These are phyloP conservation scores for Cucurbitaria berberidis DNA, from an alignment of 2,329 filamentous ascomycete genomes.

Conservation along the genomic window DNA sequence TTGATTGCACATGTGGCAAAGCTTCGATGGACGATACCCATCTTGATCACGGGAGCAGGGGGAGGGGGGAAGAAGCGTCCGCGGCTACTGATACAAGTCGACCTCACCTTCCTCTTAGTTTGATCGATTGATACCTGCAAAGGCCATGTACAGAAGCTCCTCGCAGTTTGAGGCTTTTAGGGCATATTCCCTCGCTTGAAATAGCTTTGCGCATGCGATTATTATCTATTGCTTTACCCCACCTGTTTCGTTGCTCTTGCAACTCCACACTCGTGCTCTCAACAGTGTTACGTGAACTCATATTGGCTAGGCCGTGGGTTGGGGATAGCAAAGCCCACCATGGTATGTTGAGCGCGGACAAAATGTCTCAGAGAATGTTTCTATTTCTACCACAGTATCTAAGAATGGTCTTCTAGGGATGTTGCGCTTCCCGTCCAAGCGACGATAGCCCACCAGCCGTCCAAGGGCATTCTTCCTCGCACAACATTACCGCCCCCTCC, in stretches of 20 bases:
- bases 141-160: constrained; percentile 1
- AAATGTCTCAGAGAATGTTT: neutral
- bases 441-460: constrained; percentile 8
- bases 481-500: constrained; percentile 37
- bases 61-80: constrained; percentile 5
- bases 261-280: constrained; percentile 3
- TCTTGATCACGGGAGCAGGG: constrained; percentile 7
- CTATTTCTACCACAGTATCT: constrained; percentile 1
- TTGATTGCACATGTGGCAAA: constrained; percentile 13
- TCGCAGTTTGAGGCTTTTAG: constrained; percentile 2
- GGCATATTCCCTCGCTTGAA: neutral
- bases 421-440: constrained; percentile 26
- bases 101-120: constrained; percentile 4
- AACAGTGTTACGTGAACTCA: constrained; percentile 5
- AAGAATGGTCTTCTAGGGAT: constrained; percentile 22
- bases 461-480: constrained; percentile 29
- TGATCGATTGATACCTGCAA: constrained; percentile 1
- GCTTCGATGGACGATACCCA: constrained; percentile 11
- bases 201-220: constrained; percentile 10
- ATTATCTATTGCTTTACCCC: constrained; percentile 1
- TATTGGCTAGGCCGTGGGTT: constrained; percentile 5
- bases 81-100: constrained; percentile 6
- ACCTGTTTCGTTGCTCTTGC: neutral
- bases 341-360: constrained; percentile 15
- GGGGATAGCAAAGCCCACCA: constrained; percentile 16